Evolutionary conservation across 2,329 filamentous ascomycete species (phyloP), one percentile per base, ranked within the genome.

Genomic region (Paracoccidioides brasiliensis): DNA sequence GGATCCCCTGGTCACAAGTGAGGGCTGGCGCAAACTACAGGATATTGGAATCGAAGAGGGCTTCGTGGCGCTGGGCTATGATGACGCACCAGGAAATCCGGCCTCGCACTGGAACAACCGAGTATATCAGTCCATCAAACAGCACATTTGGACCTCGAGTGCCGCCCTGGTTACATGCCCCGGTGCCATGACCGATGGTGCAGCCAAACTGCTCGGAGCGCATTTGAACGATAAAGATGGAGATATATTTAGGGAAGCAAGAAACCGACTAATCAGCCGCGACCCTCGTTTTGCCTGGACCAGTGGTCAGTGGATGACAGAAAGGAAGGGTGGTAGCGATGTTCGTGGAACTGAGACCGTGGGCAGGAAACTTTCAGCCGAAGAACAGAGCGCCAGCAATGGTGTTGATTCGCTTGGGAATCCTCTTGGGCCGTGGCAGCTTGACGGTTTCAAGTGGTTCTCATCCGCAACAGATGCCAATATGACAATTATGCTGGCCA

Each of bases 241-340:
- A 22, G 45, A 52, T 7, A 54, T 64, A 44, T 63, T 63, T 52
- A 46, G 56, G 4, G 56, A 61, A 44, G 60, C 62, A 7, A 53
- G 60, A 44, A 57, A 54, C 41, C 62, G 58, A 40, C 69, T 86
- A 3, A 79, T 72, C 1, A 80, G 77, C 3, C 72, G 78, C 4
- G 74, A 84, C 54, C 70, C 74, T 12, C 22, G 40, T 41, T 32
- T 49, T 33, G 56, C 59, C 9, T 88, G 84, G 85, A 88, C 84
- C 0, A 85, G 80, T 43, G 84, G 84, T 0, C 85, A 88, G 65
- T 88, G 85, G 85, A 88, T 88, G 85, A 88, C 85, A 0, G 84
- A 88, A 62, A 75, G 84, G 2, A 75, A 77, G 0, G 84, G 84
- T 1, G 85, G 84, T 0, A 85, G 82, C 59, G 85, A 88, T 62